Base-by-base conservation (phyloP, 129 eudicot genomes). In the Pulicaria dysenterica region DNA sequence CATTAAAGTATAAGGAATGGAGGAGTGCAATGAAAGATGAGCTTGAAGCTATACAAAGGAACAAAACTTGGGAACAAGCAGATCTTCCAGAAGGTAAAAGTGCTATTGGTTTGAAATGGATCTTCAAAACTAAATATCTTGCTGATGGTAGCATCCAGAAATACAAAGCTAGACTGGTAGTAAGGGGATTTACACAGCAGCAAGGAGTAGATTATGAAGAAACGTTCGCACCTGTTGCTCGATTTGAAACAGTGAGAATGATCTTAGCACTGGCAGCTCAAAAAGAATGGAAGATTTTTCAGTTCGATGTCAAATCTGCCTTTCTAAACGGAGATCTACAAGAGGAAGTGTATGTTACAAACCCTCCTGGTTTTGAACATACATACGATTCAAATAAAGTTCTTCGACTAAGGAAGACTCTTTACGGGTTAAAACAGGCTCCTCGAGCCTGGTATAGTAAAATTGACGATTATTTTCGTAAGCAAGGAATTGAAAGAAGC, bases 131-230 rank as follows among this genome's bases (percentile, higher is more conserved):
- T 65, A 34, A 73, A 60, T 38, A 34, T 8, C 8, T 4, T 4
- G 14, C 38, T 2, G 50, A 73, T 62, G 70, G 78, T 8, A 47
- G n/a, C 0, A 13, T 73, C 5, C 63, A 24, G 8, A 73, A 73
- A n/a, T 51, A 49, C 16, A 73, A 73, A 38, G 78, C 60, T 3
- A 47, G 78, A n/a, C 17, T 73, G 6, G 78, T 73, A 12, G 71
- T 38, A 1, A 73, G 47, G 44, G 70, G 71, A 3, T 73, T 43
- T 36, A 19, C 50, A 11, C 78, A 73, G 10, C 7, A 73, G 31
- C 10, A 37, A 7, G 62, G 71, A 5, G 39, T 73, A 3, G 61
- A 61, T 36, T 73, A 7, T 14, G 69, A 60, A 11, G 56, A 2
- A n/a, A n/a, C n/a, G n/a, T n/a, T n/a, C n/a, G n/a, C n/a, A n/a